Evolutionary conservation across 495 filamentous ascomycete species (phyloP).

Genomic region (Xylaria curta): DNA sequence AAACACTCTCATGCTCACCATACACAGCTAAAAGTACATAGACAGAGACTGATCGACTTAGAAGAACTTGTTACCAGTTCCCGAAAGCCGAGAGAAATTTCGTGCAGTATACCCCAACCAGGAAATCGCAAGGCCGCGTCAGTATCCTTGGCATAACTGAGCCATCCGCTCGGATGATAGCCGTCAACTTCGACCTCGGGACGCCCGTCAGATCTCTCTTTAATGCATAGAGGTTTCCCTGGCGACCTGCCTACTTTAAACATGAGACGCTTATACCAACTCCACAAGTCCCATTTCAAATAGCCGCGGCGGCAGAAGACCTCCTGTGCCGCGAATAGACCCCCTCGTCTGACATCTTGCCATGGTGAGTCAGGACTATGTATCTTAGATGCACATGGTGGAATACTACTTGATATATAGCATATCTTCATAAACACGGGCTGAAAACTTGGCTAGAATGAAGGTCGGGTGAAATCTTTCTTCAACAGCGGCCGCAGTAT

Average conservation of each 20-base stretch:
- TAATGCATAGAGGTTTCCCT: conserved; percentile 3
- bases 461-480: neutral
- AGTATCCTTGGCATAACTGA: neutral
- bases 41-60: neutral
- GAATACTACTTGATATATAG: neutral
- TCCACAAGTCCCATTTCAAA: conserved; percentile 11
- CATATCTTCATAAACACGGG: neutral
- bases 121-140: conserved; percentile 5
- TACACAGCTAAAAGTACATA: neutral
- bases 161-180: conserved; percentile 11
- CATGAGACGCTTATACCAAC: conserved; percentile 14
- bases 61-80: neutral
- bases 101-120: neutral
- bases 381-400: too few relatives aligned
- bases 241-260: neutral
- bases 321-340: conserved; percentile 21
- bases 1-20: neutral
- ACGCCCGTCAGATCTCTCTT: conserved; percentile 2
- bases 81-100: conserved; percentile 8
- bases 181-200: neutral
- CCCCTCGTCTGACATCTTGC: conserved; percentile 15
- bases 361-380: neutral
- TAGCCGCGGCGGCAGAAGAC: conserved; percentile 21
- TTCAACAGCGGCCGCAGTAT: neutral
- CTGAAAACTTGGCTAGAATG: neutral